Conservation (phyloP, 1,139 yeast genomes). For the Yamadazyma membranifaciens region DNA sequence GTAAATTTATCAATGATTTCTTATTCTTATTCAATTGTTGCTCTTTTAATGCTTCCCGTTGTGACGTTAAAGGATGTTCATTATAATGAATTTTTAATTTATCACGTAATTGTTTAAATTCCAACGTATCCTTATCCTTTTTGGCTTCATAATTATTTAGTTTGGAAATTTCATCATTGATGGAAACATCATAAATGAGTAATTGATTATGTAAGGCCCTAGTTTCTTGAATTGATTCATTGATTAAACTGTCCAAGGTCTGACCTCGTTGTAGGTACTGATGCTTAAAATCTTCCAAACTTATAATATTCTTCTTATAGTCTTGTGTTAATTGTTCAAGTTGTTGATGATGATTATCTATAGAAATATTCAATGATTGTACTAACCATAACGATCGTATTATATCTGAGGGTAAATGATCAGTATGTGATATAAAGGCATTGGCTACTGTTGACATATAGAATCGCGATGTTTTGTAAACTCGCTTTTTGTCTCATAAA, state of each 20-base stretch:
- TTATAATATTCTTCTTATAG: constrained; percentile 11
- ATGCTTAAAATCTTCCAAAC: constrained; percentile 1
- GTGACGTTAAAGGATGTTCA: constrained; percentile 37
- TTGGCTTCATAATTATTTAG: constrained; percentile 20
- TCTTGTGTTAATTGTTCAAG: constrained; percentile 1
- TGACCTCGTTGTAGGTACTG: constrained; percentile 12
- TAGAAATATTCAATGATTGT: constrained; percentile 36
- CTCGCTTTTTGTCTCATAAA: background rate
- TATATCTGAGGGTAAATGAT: constrained; percentile 47
- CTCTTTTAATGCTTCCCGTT: constrained; percentile 39
- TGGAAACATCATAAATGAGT: constrained; percentile 27
- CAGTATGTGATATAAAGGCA: constrained; percentile 44
- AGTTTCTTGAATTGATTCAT: constrained; percentile 36
- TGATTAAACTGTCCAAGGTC: constrained; percentile 11
- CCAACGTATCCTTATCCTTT: constrained; percentile 13
- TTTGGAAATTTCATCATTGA: constrained; percentile 32
- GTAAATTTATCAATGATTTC: background rate
- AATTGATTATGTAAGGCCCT: constrained; percentile 35
- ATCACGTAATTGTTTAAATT: constrained; percentile 25
- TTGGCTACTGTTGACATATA: constrained; percentile 16
- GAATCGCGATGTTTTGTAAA: constrained; percentile 1
- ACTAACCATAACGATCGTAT: constrained; percentile 47
- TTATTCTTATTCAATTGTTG: constrained; percentile 16
- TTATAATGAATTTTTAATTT: constrained; percentile 36
- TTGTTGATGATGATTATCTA: constrained; percentile 20